A percentile compares a stretch with the other conserved stretches of the same genome.
Conservation (phyloP, 257 asterid species). For the Osmanthus fragrans region DNA sequence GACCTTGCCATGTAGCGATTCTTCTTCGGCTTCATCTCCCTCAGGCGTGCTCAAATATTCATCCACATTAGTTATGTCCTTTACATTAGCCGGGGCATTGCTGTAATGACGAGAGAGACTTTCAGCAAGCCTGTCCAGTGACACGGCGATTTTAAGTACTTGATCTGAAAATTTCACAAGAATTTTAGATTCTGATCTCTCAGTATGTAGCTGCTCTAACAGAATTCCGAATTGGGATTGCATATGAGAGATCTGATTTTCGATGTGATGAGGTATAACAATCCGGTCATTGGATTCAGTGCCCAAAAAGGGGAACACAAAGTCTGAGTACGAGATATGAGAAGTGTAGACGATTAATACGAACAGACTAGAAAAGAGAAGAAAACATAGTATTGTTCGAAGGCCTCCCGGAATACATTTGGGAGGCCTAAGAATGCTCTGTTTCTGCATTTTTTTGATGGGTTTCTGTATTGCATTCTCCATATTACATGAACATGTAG, state of each 20-base stretch:
- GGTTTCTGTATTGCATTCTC: neutral
- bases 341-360: neutral
- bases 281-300: neutral
- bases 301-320: neutral
- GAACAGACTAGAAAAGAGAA: neutral
- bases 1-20: neutral
- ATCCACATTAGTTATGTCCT: neutral
- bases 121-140: constrained; percentile 2
- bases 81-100: neutral
- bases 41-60: neutral
- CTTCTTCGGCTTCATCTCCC: neutral
- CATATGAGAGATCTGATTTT: neutral
- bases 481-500: neutral
- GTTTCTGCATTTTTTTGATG: neutral
- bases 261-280: neutral
- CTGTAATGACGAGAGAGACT: neutral
- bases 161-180: neutral
- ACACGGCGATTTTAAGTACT: neutral
- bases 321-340: neutral
- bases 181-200: neutral
- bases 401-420: neutral
- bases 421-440: neutral
- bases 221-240: neutral
- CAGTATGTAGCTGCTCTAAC: neutral
- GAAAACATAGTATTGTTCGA: neutral